Evolutionary conservation across 169 alveolate species (phyloP), one percentile per base, ranked within the genome.

Genomic region (Plasmodium gonderi): DNA sequence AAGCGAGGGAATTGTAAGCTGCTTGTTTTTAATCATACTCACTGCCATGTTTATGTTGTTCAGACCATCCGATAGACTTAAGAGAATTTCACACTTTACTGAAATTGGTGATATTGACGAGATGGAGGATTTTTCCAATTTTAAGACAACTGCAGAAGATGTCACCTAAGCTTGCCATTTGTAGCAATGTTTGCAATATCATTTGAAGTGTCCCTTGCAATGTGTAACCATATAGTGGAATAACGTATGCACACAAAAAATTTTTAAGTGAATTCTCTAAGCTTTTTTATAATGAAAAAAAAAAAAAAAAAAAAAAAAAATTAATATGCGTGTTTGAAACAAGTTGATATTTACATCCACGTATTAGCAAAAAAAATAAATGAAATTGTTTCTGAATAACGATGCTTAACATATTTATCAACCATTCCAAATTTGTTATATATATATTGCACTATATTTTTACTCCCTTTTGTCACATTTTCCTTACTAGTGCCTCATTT

Each of bases 21-120:
- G 69, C 47, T 68, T 90, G 36, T 90, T 90, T 47, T 38, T 90
- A 60, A 78, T 79, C 69, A 79, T 90, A 3, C 31, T 90, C 47
- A 77, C 94, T 1, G 94, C 94, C 6, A 90, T 90, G 94, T 38
- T 77, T 29, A 26, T 90, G 17, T 67, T 90, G 64, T 90, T 90
- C 26, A 77, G 80, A 26, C 94, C 94, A 5, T 90, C 94, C 7
- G 94, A 90, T 33, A 76, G 94, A 38, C 90, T 90, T 23, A 90
- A 78, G 67, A 76, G 94, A 67, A 90, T 90, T 77, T 90, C 94
- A 14, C 94, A 90, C 51, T 90, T 90, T 72, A 90, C 94, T 17
- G 94, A 90, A 72, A 90, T 90, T 5, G 94, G 94, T 3, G 94
- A 90, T 45, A 90, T 90, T 87, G 94, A 90, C 45, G 94, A 90